Evolutionary conservation across 2,329 filamentous ascomycete species (phyloP), one percentile per base, ranked within the genome.

Genomic region (Diaporthe citriasiana): DNA sequence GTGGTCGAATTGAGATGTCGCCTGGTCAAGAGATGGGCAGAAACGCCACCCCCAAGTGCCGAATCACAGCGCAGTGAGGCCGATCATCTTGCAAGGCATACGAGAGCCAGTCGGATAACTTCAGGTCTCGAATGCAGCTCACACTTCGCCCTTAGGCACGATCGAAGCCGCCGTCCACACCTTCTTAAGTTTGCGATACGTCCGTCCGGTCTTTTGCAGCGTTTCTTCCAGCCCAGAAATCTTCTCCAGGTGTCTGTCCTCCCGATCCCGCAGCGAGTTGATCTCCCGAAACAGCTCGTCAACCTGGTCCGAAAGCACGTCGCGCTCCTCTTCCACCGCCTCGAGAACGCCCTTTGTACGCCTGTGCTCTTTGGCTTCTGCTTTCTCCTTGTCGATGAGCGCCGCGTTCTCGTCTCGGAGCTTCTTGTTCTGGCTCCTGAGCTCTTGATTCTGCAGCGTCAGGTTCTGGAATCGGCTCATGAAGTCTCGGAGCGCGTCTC

Each of bases 271-370:
- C 13, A 68, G 47, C 47, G 9, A 0, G 47, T 53, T 53, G 33
- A 68, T 68, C 63, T 68, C 63, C 13, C 2, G 0, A n/a, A 27
- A 45, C 33, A 40, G 63, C 63, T 40, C 63, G n/a, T 40, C 47
- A 3, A 68, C 63, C 47, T 68, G 63, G 15, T 33, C 45, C n/a
- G n/a, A 25, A n/a, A 68, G 63, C 13, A 7, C 45, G n/a, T 38
- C 30, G 63, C 47, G 47, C 47, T 40, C n/a, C n/a, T 38, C 30
- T 15, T 40, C 63, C 15, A 38, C 63, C 22, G 4, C n/a, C 1
- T 22, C 33, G 10, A 68, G 63, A 47, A 40, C 63, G n/a, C 33
- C n/a, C 4, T 10, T 27, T 2, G 63, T 22, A 8, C 63, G 22
- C 47, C 17, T 38, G 63, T 4, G 13, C 22, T 53, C 47, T 2